Evolutionary conservation across 768 basidiomycete genomes (phyloP), one percentile per base, ranked within the genome.

Genomic region (Mycena sanguinolenta): DNA sequence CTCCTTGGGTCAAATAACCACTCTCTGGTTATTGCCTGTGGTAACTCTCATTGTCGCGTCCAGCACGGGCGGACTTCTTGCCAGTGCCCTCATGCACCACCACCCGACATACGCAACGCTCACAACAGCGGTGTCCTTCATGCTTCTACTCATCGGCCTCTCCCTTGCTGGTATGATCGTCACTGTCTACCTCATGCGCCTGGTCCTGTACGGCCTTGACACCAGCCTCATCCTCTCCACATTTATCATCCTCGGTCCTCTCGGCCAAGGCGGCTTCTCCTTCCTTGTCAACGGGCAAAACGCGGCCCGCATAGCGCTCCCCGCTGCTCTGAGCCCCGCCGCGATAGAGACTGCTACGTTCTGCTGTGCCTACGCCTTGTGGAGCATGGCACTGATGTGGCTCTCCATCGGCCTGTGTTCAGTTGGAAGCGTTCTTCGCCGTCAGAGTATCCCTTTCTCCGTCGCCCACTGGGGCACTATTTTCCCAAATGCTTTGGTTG

Each of bases 21-120:
- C 86, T 23, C 70, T 85, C 0, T 91, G 90, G 90, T 79, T 91
- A 23, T 85, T 92, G 28, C 91, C 91, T 0, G 82, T 90, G 27
- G 87, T 92, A 21, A 82, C 90, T 0, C 82, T 88, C 25, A 83
- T 91, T 54, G 91, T 92, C 75, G 86, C 85, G 2, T 85, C 89
- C 0, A 88, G 90, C 3, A 82, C 87, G 0, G 90, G 91, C 1
- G 87, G 84, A 2, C 77, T 87, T 58, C 75, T 92, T 27, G 86
- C 86, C 2, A 73, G 76, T 0, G 80, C 85, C 12, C 77, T 92
- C 6, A 53, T 77, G 3, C n/a, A n/a, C n/a, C 75, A 80, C 63
- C 83, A 84, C 27, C 74, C 78, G 4, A 58, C 79, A 4, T 76
- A 80, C 64, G 87, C 87, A 0, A 77, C 85, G 21, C 77, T 90